Conservation (phyloP, 2,329 filamentous ascomycete species). For the Colletotrichum destructivum region DNA sequence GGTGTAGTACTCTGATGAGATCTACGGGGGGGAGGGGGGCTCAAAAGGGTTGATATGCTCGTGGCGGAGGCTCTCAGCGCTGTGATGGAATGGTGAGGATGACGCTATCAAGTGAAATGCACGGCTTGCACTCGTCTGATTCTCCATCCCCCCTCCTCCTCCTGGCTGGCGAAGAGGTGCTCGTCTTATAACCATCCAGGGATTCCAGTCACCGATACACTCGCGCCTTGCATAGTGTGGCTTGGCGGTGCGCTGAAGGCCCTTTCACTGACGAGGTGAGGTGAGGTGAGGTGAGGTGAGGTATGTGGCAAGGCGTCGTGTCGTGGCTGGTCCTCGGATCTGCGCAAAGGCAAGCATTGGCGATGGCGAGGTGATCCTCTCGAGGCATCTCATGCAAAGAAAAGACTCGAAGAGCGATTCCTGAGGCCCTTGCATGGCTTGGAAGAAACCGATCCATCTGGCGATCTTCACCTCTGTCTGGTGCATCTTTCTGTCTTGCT, state of each 20-base stretch:
- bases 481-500: background rate
- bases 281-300: background rate
- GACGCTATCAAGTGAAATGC: background rate
- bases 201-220: background rate
- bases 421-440: background rate
- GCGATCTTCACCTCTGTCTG: background rate
- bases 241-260: background rate
- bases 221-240: background rate
- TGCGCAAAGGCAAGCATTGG: background rate
- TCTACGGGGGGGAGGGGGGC: background rate
- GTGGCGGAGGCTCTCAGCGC: background rate
- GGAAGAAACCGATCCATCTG: too few relatives aligned
- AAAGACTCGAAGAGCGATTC: background rate
- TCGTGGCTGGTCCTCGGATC: background rate
- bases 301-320: background rate
- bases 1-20: background rate
- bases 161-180: background rate
- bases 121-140: background rate
- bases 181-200: constrained; percentile 1
- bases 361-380: background rate
- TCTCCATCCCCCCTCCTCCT: too few relatives aligned
- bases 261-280: background rate
- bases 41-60: background rate
- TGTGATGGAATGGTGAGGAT: background rate
- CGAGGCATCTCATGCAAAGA: background rate